Base-by-base conservation (phyloP, 2,329 filamentous ascomycete species). In the Bipolaris bicolor region DNA sequence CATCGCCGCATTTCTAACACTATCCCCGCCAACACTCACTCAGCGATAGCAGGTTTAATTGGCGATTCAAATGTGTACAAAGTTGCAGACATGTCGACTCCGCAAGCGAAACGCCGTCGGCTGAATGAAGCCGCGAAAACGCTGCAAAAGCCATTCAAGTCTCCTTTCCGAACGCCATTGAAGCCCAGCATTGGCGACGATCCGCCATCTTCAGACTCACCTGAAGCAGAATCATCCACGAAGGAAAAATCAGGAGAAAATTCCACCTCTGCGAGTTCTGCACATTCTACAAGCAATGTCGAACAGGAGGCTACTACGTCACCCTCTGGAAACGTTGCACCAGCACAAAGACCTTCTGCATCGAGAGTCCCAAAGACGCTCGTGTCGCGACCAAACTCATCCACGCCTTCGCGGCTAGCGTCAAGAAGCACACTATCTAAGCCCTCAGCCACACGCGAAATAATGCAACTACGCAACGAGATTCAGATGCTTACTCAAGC, bases 61-160 rank as follows among this genome's bases (percentile, higher is more conserved):
- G 3, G 29, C 5, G 29, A 11, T 13, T 31, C 51, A 41, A 58
- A 70, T 70, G 66, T 52, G 34, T 36, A 49, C 31, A 52, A 40
- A 49, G n/a, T 59, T 52, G 44, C 46, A 33, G 66, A 58, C 29
- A 81, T 83, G 81, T 79, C 78, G 57, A 81, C 79, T 47, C 82
- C 82, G 54, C 77, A 82, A 55, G 80, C 80, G 55, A 90, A 90
- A 78, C 84, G 87, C 48, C 86, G 88, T 58, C 85, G 86, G 62
- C 78, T 89, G 61, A 82, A 88, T 56, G 78, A 82, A 43, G 82
- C 84, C 37, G 77, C 82, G 20, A 81, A 80, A n/a, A 83, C 83
- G 6, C 82, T 91, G 46, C 83, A 83, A 60, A 89, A 88, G 70
- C 89, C 89, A 0, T 92, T 92, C 78, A 87, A 88, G 63, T 91